Evolutionary conservation across 257 asterid species (phyloP), one percentile per base, ranked within the genome.

Genomic region (Nicotiana tomentosiformis): DNA sequence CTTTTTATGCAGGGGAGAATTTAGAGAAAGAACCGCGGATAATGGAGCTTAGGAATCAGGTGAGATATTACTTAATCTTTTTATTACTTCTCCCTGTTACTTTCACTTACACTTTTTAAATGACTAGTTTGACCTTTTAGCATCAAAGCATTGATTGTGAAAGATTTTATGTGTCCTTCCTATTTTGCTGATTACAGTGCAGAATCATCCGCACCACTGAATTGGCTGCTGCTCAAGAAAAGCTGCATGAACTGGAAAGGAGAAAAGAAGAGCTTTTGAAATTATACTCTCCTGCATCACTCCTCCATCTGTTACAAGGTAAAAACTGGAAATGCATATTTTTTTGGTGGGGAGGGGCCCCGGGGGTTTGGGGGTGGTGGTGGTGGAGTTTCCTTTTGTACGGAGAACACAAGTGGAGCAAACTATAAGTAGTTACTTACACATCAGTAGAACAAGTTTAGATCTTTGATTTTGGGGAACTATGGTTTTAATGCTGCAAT

Each of bases 1-100:
- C 10, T 7, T 56, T 77, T 72, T 67, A 10, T 83, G 80, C 90
- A 96, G 99, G 96, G 85, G 95, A 89, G 43, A 96, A 96, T 90
- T 92, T 96, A 85, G 98, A 96, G 55, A 94, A 91, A 84, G 99
- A 96, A 76, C 97, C 97, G 20, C 91, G 87, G 46, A 93, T 96
- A 70, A 89, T 91, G 97, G 99, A 96, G 90, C 92, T 96, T 39
- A 90, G 96, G 93, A 94, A 96, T 90, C 99, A 96, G 98, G 99
- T 94, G 64, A 87, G 77, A 77, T 35, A 60, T 86, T 80, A 83
- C 78, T n/a, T 26, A 8, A 8, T 70, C 11, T 43, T 70, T 12
- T 72, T 72, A 14, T 58, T 14, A 46, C 39, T 56, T 46, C 7
- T 72, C 7, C 7, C 61, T 72, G 79, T 49, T 74, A 7, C 61